A percentile compares a stretch with the other conserved stretches of the same genome.
phyloP scores from a whole-genome alignment of 352 stramenopile species.

The Thalassiosira hispida region DNA sequence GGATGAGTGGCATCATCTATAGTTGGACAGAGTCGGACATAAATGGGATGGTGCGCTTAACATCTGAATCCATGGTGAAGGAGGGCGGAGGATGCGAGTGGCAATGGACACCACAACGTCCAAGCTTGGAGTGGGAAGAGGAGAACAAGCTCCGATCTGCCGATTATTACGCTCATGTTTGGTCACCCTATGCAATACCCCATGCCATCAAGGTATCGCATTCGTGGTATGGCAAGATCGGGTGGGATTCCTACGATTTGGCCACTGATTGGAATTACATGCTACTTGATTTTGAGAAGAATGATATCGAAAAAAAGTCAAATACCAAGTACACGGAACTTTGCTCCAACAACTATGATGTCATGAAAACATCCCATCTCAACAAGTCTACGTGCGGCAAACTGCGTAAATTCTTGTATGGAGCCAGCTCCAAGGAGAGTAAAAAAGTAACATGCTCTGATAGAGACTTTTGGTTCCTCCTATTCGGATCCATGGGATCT shows the following conservation, averaged over 20 bases:
- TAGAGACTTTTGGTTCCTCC: constrained; percentile 19
- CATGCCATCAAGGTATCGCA: constrained; percentile 28
- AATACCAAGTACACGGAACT: constrained; percentile 16
- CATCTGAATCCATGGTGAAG: constrained; percentile 21
- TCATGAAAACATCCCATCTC: constrained; percentile 28
- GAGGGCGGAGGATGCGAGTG: not conserved
- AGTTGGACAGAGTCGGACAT: constrained; percentile 15
- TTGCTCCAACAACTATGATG: constrained; percentile 24
- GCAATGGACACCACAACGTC: constrained; percentile 25
- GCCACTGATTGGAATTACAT: constrained; percentile 15
- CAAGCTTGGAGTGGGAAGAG: constrained; percentile 1
- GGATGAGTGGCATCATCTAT: not conserved
- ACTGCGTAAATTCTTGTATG: constrained; percentile 35
- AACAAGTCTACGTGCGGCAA: constrained; percentile 13
- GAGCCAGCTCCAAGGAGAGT: constrained; percentile 10
- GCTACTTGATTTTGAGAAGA: constrained; percentile 30
- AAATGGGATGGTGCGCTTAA: constrained; percentile 2
- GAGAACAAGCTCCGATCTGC: constrained; percentile 6
- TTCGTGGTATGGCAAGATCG: constrained; percentile 9
- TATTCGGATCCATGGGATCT: constrained; percentile 39
- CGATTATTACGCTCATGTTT: constrained; percentile 33
- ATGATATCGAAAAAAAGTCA: constrained; percentile 7
- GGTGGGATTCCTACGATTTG: constrained; percentile 14
- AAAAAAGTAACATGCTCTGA: constrained; percentile 23
- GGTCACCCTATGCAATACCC: constrained; percentile 39